Conservation (phyloP, 2,329 filamentous ascomycete species). For the Aspergillus hiratsukae region DNA sequence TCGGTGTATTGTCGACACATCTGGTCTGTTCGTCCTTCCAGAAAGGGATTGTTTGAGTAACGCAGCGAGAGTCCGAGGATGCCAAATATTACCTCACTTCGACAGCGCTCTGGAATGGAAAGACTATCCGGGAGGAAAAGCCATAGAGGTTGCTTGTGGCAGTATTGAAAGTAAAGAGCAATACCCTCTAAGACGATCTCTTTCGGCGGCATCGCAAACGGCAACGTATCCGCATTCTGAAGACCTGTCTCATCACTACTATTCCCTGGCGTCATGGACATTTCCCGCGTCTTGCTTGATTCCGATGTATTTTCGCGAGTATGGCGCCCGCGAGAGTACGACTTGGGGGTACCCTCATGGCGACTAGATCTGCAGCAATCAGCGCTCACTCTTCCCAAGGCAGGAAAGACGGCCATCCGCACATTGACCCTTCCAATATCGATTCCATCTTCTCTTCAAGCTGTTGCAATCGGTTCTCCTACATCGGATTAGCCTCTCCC, state of each 20-base stretch:
- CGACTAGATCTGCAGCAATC: neutral
- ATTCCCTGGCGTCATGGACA: neutral
- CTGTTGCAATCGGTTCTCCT: neutral
- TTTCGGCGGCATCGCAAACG: neutral
- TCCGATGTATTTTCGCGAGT: neutral
- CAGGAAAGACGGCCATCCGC: no score
- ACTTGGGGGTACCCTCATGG: neutral
- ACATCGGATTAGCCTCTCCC: neutral
- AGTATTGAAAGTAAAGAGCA: neutral
- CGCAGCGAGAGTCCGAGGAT: neutral
- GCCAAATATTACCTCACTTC: neutral
- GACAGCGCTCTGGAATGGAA: neutral
- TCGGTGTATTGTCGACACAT: neutral
- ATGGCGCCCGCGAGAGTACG: neutral
- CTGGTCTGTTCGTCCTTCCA: neutral
- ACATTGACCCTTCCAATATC: neutral
- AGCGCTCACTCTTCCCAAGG: neutral
- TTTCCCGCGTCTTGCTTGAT: neutral
- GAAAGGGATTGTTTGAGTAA: neutral
- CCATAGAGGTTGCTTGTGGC: neutral
- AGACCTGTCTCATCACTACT: neutral
- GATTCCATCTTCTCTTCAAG: neutral
- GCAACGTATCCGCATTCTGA: neutral
- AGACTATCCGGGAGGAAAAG: neutral
- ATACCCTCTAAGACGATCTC: neutral